phyloP scores from a whole-genome alignment of 169 alveolate species.

The Cryptosporidium tyzzeri region DNA sequence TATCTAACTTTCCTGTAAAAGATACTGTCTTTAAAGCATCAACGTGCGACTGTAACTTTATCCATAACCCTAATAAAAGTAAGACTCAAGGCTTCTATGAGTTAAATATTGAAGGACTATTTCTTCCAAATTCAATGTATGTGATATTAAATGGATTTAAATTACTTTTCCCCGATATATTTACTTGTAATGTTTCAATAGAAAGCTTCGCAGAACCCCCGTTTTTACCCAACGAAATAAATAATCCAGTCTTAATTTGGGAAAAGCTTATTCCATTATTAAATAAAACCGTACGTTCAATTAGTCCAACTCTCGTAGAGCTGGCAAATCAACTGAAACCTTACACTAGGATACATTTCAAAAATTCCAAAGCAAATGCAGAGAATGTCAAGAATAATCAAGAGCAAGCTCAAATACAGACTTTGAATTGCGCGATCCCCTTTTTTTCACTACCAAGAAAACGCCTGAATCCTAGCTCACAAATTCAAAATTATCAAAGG shows the following conservation, averaged over 20 bases:
- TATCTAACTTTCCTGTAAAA: conserved; percentile 61
- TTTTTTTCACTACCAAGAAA: conserved; percentile 51
- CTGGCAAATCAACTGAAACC: conserved; percentile 35
- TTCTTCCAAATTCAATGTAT: conserved; percentile 40
- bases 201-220: conserved; percentile 65
- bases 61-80: conserved; percentile 10
- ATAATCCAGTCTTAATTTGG: conserved; percentile 20
- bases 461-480: conserved; percentile 6
- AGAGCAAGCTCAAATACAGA: conserved; percentile 1
- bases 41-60: conserved; percentile 58
- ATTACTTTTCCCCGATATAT: conserved; percentile 42
- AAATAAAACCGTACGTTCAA: conserved; percentile 1
- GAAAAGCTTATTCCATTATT: conserved; percentile 35
- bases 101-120: conserved; percentile 56
- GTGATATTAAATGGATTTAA: conserved; percentile 54
- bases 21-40: conserved; percentile 58
- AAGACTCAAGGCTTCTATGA: conserved; percentile 52
- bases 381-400: conserved; percentile 1
- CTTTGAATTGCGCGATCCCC: conserved; percentile 3
- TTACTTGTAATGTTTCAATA: conserved; percentile 3
- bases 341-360: conserved; percentile 5
- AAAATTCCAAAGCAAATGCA: conserved; percentile 2
- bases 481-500: conserved; percentile 9
- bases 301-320: conserved; percentile 27
- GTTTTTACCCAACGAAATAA: conserved; percentile 36